A percentile compares a stretch with the other conserved stretches of the same genome.
These are phyloP conservation scores for Parathielavia appendiculata DNA, from an alignment of 495 filamentous ascomycete species.

Conservation along the genomic window DNA sequence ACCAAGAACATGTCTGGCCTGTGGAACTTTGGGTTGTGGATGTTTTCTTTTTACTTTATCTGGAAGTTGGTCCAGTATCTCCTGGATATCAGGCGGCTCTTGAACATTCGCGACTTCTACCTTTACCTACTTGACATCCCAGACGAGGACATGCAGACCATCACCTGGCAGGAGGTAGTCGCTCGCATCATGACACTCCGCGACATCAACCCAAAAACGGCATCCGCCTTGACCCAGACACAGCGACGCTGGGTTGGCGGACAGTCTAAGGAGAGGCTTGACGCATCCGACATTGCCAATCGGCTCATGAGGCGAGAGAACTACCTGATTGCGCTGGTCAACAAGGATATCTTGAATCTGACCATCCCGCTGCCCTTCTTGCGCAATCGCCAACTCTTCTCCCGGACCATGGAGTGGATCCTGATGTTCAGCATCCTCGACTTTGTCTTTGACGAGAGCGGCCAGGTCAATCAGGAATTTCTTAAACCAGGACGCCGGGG, in stretches of 20 bases:
- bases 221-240: slow-evolving; percentile 49
- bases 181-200: slow-evolving; percentile 79
- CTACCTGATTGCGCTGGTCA: slow-evolving; percentile 91
- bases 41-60: slow-evolving; percentile 84
- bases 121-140: slow-evolving; percentile 77
- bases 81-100: slow-evolving; percentile 67
- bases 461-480: slow-evolving; percentile 76
- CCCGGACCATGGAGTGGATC: slow-evolving; percentile 79
- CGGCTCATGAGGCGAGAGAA: slow-evolving; percentile 95
- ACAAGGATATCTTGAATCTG: slow-evolving; percentile 89
- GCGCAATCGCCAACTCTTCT: slow-evolving; percentile 70
- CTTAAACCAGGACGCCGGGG: slow-evolving; percentile 75
- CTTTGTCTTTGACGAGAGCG: slow-evolving; percentile 83
- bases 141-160: slow-evolving; percentile 89
- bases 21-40: slow-evolving; percentile 74
- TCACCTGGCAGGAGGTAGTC: slow-evolving; percentile 94
- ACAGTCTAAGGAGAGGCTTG: slow-evolving; percentile 90
- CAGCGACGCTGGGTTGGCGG: slow-evolving; percentile 66
- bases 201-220: slow-evolving; percentile 81
- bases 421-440: slow-evolving; percentile 84
- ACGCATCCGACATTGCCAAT: slow-evolving; percentile 96
- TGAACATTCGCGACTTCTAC: slow-evolving; percentile 85
- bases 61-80: slow-evolving; percentile 70
- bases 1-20: slow-evolving; percentile 79
- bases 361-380: slow-evolving; percentile 82